Evolutionary conservation across 2,329 filamentous ascomycete species (phyloP), one percentile per base, ranked within the genome.

Genomic region (Purpureocillium takamizusanense): DNA sequence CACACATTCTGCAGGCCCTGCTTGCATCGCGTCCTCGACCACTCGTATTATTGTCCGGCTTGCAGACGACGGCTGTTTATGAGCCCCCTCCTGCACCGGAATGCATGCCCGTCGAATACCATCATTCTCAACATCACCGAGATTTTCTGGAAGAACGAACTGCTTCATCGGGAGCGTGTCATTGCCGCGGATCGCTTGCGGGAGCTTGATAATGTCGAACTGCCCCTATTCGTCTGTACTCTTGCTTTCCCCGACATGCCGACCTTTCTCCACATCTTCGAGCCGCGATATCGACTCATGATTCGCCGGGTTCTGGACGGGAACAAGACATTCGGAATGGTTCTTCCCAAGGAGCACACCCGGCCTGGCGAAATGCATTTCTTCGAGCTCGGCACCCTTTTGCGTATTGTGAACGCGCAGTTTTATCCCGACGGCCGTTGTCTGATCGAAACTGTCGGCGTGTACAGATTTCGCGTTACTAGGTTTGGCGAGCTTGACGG

Each of bases 231-330:
- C 49, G 74, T 94, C 25, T 92, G 85, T 60, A 87, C 86, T 0
- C 61, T 94, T 8, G 76, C 86, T 0, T 90, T 92, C 49, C 89
- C 89, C 1, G 69, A 72, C 2, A 87, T 90, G 76, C 86, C 83
- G 0, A 89, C 86, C 0, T 92, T 92, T 48, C 66, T 95, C 3
- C 85, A 94, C 51, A 76, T 95, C n/a, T 95, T 94, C 53, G 89
- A 95, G 56, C 85, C 86, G n/a, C 75, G 85, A 7, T 95, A 95
- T 55, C 78, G 86, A 7, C 69, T 92, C n/a, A 92, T 95, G 86
- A 82, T 95, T 29, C 74, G 83, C 34, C 76, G 87, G 28, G 83
- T 78, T 0, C 66, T 94, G 38, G 82, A 88, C 45, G 78, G 79
- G 0, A 76, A 83, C 43, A 69, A 76, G 12, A 84, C 78, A 17